phyloP scores from a whole-genome alignment of 225 moss, liverwort and hornwort genomes.

The Thuidium tamariscinum region DNA sequence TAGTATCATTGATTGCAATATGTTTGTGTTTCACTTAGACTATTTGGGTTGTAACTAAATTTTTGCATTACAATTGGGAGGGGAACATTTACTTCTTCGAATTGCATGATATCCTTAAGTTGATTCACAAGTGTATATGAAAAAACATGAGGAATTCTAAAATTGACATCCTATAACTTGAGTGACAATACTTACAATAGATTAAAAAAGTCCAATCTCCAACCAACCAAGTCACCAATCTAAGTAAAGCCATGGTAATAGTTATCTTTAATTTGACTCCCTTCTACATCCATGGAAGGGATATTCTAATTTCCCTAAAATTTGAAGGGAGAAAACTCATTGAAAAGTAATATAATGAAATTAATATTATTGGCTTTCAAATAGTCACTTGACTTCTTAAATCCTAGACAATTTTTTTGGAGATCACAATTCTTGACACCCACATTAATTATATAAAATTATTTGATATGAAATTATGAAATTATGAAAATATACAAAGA shows the following conservation, averaged over 20 bases:
- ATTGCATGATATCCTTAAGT: not conserved
- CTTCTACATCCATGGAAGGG: rapidly evolving
- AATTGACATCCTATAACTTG: not conserved
- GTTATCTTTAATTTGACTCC: not conserved
- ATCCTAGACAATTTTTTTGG: not conserved
- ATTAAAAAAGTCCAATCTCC: rapidly evolving
- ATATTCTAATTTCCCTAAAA: too few species aligned
- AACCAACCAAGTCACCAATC: not conserved
- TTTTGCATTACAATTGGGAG: not conserved
- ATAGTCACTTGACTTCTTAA: not conserved
- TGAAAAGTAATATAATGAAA: not conserved
- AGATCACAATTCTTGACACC: not conserved
- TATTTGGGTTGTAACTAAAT: rapidly evolving
- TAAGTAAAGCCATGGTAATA: rapidly evolving
- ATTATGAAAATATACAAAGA: not conserved
- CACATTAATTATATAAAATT: not conserved
- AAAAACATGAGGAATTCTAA: rapidly evolving
- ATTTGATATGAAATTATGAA: too few species aligned
- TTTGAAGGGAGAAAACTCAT: rapidly evolving
- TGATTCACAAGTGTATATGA: not conserved
- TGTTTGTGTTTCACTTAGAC: not conserved
- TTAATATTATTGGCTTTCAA: not conserved
- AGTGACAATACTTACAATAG: not conserved
- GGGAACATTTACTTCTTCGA: rapidly evolving
- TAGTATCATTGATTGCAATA: not conserved